Conservation (phyloP, 1,284 basidiomycete species). For the Apiotrichum porosum region DNA sequence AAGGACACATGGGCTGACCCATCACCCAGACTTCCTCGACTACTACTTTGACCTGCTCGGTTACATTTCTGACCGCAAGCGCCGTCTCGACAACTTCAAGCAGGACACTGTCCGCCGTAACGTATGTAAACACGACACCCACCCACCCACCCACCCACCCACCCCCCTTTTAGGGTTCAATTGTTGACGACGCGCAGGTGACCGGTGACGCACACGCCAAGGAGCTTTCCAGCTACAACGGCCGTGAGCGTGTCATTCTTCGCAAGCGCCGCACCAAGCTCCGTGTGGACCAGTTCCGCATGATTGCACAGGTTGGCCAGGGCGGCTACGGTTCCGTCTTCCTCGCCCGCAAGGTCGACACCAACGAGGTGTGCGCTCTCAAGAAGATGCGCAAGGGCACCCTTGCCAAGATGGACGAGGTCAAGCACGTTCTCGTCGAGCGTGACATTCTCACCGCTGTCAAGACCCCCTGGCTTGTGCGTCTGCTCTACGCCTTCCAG, state of each 20-base stretch:
- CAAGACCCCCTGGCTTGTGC: constrained; percentile 91
- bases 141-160: too few relatives aligned
- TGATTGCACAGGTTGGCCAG: constrained; percentile 94
- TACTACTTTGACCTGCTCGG: constrained; percentile 87
- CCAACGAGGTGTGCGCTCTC: constrained; percentile 87
- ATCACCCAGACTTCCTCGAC: constrained; percentile 72
- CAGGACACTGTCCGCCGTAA: constrained; percentile 68
- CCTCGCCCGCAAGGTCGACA: constrained; percentile 81
- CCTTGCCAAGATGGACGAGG: constrained; percentile 92
- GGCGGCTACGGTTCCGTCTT: constrained; percentile 96
- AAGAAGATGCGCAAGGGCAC: constrained; percentile 95
- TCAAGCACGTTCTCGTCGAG: constrained; percentile 89
- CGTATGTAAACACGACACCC: constrained; percentile 43
- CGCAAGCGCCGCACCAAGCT: constrained; percentile 80
- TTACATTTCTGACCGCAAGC: constrained; percentile 76
- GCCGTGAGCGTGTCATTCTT: constrained; percentile 84
- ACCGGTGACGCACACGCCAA: constrained; percentile 61
- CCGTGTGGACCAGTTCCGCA: constrained; percentile 81
- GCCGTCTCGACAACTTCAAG: constrained; percentile 74
- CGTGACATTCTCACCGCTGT: constrained; percentile 92
- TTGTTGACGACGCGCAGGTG: constrained; percentile 22
- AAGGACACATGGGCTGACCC: background rate
- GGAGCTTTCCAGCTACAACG: constrained; percentile 86
- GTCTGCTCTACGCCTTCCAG: constrained; percentile 89
- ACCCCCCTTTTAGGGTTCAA: background rate